Evolutionary conservation across 2,329 filamentous ascomycete species (phyloP).

Genomic region (Xylaria arbuscula): DNA sequence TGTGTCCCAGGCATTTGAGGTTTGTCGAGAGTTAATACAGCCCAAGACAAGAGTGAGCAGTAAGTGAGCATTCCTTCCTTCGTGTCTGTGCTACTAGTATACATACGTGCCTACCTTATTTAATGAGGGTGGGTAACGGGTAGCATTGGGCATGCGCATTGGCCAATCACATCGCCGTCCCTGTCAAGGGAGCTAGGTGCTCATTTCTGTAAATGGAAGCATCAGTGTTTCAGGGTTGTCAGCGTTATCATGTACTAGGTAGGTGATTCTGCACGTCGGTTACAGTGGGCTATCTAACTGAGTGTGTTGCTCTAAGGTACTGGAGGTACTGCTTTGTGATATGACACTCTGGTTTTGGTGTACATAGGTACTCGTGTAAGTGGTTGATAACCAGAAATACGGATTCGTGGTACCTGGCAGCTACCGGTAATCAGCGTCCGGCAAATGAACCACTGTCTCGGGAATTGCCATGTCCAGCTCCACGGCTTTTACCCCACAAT

Average conservation of each 20-base stretch:
- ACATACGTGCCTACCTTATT: conserved; percentile 10
- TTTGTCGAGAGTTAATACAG: conserved; percentile 4
- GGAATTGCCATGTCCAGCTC: conserved; percentile 17
- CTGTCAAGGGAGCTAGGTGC: background rate
- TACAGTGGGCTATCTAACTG: background rate
- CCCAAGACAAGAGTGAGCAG: conserved; percentile 7
- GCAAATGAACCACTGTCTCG: conserved; percentile 14
- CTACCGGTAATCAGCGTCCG: background rate
- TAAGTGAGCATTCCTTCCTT: background rate
- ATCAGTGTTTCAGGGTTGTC: conserved; percentile 34
- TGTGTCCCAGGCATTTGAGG: conserved; percentile 17
- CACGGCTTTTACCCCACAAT: background rate
- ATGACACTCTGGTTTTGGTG: too few species aligned
- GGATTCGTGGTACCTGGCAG: background rate
- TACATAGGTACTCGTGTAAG: background rate
- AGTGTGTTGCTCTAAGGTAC: background rate
- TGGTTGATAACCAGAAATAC: background rate
- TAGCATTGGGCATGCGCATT: background rate
- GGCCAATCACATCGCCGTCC: conserved; percentile 21
- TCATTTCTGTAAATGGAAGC: conserved; percentile 29
- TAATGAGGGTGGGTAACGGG: conserved; percentile 27
- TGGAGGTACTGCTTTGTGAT: too few species aligned
- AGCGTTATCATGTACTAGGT: background rate
- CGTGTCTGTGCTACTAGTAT: conserved; percentile 8
- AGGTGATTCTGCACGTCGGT: background rate